Conservation (phyloP, 2,329 filamentous ascomycete genomes). For the Neopestalotiopsis sp. region DNA sequence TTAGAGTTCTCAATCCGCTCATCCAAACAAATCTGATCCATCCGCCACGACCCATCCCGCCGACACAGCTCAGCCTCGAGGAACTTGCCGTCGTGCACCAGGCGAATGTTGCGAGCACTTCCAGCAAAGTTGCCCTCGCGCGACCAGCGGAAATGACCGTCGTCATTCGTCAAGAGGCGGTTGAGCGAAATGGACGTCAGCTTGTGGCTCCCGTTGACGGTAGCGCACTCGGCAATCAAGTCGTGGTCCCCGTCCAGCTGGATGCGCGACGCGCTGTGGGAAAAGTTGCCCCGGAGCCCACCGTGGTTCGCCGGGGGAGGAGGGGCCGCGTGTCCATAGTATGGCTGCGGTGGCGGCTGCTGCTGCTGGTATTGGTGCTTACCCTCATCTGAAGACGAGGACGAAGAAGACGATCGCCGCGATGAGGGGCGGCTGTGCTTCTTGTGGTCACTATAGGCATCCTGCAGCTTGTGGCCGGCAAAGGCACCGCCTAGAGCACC, state of each 20-base stretch:
- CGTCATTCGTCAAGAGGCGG: conserved; percentile 22
- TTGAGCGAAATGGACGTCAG: conserved; percentile 25
- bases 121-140: conserved; percentile 23
- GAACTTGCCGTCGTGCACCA: conserved; percentile 20
- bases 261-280: conserved; percentile 19
- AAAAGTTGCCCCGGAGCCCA: conserved; percentile 21
- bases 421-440: conserved; percentile 13
- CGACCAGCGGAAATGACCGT: conserved; percentile 24
- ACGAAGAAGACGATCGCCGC: conserved; percentile 7
- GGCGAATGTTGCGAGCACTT: conserved; percentile 22
- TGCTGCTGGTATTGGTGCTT: conserved; percentile 4
- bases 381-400: conserved; percentile 8
- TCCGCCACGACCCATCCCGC: conserved; percentile 14
- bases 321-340: neutral
- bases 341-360: neutral
- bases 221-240: conserved; percentile 24
- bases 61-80: conserved; percentile 20
- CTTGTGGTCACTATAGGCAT: conserved; percentile 13
- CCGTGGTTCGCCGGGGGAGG: neutral
- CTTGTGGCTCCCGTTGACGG: conserved; percentile 21
- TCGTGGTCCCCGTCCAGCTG: conserved; percentile 23
- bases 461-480: conserved; percentile 17
- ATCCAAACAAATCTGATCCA: conserved; percentile 17
- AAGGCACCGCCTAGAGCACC: conserved; percentile 16
- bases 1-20: conserved; percentile 19